Conservation (phyloP, 108 stramenopile genomes). For the Licmophora abbreviata region DNA sequence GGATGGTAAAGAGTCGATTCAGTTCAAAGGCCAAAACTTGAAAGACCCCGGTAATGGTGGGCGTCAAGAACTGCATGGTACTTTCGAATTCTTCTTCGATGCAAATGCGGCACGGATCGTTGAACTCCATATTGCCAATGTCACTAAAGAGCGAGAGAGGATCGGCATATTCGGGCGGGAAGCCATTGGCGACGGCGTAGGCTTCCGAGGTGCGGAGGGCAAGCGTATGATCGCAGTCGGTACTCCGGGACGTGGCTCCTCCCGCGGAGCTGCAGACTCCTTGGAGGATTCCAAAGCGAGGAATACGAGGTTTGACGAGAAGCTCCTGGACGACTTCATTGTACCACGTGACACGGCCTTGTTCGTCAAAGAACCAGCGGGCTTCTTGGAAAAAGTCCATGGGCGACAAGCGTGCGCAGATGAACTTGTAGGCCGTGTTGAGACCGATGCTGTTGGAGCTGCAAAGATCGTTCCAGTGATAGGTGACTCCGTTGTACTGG, state of each 20-base stretch:
- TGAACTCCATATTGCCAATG: constrained; percentile 33
- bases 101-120: constrained; percentile 28
- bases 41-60: constrained; percentile 4
- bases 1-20: not conserved
- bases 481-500: constrained; percentile 11
- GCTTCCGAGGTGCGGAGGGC: constrained; percentile 4
- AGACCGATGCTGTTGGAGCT: constrained; percentile 12
- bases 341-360: constrained; percentile 30
- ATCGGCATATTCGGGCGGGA: constrained; percentile 6
- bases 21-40: constrained; percentile 7
- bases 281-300: constrained; percentile 28
- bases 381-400: constrained; percentile 47
- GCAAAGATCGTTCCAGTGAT: constrained; percentile 32
- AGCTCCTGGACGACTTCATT: constrained; percentile 14
- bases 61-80: constrained; percentile 9
- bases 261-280: constrained; percentile 9
- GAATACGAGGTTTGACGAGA: constrained; percentile 21
- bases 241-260: not conserved
- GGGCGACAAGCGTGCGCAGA: constrained; percentile 26
- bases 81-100: constrained; percentile 23
- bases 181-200: not conserved
- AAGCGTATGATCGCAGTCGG: constrained; percentile 6
- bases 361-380: constrained; percentile 26
- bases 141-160: constrained; percentile 25
- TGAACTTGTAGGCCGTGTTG: constrained; percentile 22